These are phyloP conservation scores for Aquilaria yunnanensis DNA, from an alignment of 345 rosid genomes.

Conservation along the genomic window DNA sequence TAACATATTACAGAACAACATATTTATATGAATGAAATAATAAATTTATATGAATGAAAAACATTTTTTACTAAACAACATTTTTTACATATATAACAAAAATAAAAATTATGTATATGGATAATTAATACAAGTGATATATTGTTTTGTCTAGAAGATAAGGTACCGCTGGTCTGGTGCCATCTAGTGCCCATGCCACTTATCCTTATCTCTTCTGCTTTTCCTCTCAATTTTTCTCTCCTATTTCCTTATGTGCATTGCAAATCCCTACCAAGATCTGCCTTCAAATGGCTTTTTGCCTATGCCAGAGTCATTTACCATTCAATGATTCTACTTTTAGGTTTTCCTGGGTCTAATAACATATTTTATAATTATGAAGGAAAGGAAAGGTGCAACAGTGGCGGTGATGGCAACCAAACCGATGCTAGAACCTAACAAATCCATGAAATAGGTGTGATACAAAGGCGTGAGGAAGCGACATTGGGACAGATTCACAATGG, in stretches of 20 bases:
- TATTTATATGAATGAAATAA: no score
- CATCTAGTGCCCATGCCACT: slow-evolving; percentile 16
- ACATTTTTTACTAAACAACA: no score
- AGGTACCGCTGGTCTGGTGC: slow-evolving; percentile 11
- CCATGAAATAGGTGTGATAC: slow-evolving; percentile 28
- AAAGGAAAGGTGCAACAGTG: slow-evolving; percentile 33
- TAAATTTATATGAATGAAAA: no score
- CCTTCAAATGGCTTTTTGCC: neutral
- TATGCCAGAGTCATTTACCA: neutral
- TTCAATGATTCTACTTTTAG: neutral
- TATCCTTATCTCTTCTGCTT: neutral
- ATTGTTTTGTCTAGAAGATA: slow-evolving; percentile 20
- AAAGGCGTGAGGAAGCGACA: slow-evolving; percentile 84
- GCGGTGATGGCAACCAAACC: slow-evolving; percentile 14
- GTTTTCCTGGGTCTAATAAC: no score
- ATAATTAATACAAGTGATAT: no score
- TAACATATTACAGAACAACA: no score
- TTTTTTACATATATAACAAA: no score
- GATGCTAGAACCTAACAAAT: slow-evolving; percentile 22
- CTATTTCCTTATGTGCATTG: slow-evolving; percentile 12
- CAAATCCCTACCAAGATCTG: neutral
- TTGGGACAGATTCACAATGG: slow-evolving; percentile 79
- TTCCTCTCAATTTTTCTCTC: slow-evolving; percentile 20
- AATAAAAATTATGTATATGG: no score
- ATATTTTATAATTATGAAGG: slow-evolving; percentile 29